Evolutionary conservation across 805 yeast species (phyloP), one percentile per base, ranked within the genome.

Genomic region (Pichia phayaonensis): DNA sequence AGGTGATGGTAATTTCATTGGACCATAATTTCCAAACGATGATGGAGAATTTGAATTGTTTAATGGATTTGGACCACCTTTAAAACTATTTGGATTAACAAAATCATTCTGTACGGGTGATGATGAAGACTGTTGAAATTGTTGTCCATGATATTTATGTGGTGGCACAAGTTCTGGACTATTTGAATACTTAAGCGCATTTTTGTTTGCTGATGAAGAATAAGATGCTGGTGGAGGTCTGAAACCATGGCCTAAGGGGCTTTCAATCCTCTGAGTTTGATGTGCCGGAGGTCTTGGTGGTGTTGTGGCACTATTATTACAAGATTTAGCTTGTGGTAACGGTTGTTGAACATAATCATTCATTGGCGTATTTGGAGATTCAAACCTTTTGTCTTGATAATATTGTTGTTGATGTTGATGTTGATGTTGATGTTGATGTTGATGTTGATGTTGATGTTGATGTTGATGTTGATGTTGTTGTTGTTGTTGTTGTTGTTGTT

Each of bases 131-230:
- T 45, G 29, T 22, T 43, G 48, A 16, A 4, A 7, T 34, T 31
- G 48, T 8, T 31, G 20, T 26, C 27, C 18, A 23, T 40, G 29
- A 29, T 48, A 51, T 18, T 54, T 52, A n/a, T 51, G 54, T 12
- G 56, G 56, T 4, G 56, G 56, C 11, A 44, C 34, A 13, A 49
- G 38, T 22, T 50, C 51, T 12, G 56, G 44, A 26, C 61, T 44
- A 47, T 53, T 23, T 49, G 57, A 45, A 47, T 47, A 47, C 6
- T 41, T 23, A 13, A 27, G 5, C 18, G 46, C 44, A 5, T 34
- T 29, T 47, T 39, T n/a, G 12, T 29, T 29, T 13, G 16, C n/a
- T 29, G 34, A 29, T 29, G 34, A 24, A 6, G 27, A 24, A 13
- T 11, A 26, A 34, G 47, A 18, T 44, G 52, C 49, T 34, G 50